Percentiles rank a stretch among this genome's conserved stretches.
Evolutionary conservation across 176 grass and related monocot species (phyloP).

Genomic region (Eleusine indica): DNA sequence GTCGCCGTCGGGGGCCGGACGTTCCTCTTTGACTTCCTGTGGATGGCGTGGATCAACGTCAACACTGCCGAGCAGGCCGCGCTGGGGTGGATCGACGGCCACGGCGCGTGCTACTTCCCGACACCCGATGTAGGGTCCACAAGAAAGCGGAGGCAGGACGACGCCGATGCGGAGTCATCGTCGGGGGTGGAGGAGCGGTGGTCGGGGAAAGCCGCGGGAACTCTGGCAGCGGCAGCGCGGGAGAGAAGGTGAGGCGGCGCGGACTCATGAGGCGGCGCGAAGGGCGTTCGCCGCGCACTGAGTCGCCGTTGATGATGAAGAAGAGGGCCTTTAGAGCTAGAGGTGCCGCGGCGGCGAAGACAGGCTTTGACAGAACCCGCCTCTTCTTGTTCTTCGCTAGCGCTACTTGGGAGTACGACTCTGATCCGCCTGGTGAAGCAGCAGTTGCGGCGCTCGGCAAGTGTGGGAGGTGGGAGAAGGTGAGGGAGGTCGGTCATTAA

Average conservation of each 20-base stretch:
- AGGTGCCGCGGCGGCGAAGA: no score
- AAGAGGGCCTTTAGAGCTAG: no score
- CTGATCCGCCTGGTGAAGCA: no score
- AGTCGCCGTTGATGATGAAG: no score
- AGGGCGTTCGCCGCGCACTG: no score
- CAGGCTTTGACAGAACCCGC: no score
- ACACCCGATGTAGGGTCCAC: not conserved
- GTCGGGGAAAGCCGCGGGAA: constrained; percentile 34
- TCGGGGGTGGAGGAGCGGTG: constrained; percentile 44
- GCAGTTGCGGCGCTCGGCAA: no score
- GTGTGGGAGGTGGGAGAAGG: no score
- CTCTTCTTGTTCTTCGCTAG: no score
- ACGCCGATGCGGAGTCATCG: constrained; percentile 11
- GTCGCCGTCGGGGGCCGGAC: constrained; percentile 25
- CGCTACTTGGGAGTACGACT: no score
- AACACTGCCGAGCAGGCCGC: constrained; percentile 44
- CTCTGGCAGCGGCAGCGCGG: not conserved
- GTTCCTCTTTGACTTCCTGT: constrained; percentile 69
- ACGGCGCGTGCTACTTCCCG: constrained; percentile 70
- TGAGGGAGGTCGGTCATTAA: no score
- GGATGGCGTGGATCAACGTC: constrained; percentile 56
- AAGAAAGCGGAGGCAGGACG: constrained; percentile 27
- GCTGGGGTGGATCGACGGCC: constrained; percentile 80
- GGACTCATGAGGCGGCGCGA: not conserved
- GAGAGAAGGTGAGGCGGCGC: not conserved